Conservation (phyloP, 495 filamentous ascomycete genomes). For the Tuber umbilicatum region DNA sequence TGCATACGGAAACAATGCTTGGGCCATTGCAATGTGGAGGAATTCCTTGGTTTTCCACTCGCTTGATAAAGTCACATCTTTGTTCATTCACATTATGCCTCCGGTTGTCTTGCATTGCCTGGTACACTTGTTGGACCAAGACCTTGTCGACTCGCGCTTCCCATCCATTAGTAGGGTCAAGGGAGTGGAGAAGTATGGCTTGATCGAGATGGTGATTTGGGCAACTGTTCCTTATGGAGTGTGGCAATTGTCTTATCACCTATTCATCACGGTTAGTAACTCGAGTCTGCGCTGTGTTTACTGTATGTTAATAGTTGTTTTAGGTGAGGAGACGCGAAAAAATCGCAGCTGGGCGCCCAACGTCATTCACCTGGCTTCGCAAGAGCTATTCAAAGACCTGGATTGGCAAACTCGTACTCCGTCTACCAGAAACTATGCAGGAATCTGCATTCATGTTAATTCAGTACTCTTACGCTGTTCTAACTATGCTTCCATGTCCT, state of each 20-base stretch:
- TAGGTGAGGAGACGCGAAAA: constrained; percentile 62
- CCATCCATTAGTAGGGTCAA: constrained; percentile 81
- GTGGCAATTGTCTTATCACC: constrained; percentile 89
- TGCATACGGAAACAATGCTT: constrained; percentile 90
- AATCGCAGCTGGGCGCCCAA: constrained; percentile 91
- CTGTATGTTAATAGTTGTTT: neutral
- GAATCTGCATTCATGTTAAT: constrained; percentile 93
- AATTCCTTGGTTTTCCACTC: constrained; percentile 98
- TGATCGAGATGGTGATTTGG: constrained; percentile 84
- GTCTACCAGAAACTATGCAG: constrained; percentile 66
- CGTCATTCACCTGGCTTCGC: constrained; percentile 95
- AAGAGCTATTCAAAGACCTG: constrained; percentile 77
- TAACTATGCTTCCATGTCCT: constrained; percentile 90
- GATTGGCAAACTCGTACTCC: constrained; percentile 79
- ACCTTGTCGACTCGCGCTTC: constrained; percentile 62
- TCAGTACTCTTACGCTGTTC: constrained; percentile 80
- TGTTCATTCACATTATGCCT: constrained; percentile 99
- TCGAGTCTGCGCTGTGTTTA: neutral
- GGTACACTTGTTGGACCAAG: constrained; percentile 68
- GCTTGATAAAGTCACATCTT: constrained; percentile 71
- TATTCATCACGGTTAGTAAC: constrained; percentile 77
- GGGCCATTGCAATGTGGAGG: constrained; percentile 98
- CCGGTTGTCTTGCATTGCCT: constrained; percentile 86
- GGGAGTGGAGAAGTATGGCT: constrained; percentile 69
- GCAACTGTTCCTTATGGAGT: constrained; percentile 83